Evolutionary conservation across 176 grass and related monocot species (phyloP).

Genomic region (Pontederia paniculata): DNA sequence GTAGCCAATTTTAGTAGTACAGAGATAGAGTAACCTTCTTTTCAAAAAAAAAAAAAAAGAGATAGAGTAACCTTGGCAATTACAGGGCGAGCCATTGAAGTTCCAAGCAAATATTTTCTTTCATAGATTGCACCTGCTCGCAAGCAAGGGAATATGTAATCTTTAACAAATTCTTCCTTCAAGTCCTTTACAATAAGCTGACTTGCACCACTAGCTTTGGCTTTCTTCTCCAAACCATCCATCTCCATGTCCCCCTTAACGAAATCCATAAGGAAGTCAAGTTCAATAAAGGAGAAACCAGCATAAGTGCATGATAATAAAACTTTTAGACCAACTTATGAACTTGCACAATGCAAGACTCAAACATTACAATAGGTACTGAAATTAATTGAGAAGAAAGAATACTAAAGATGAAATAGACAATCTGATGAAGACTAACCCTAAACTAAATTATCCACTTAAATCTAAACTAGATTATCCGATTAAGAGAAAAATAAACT

Average conservation of each 20-base stretch:
- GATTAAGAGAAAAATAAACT: too few relatives aligned
- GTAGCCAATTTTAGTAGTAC: too few relatives aligned
- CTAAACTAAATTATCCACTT: too few relatives aligned
- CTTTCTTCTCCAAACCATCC: conserved; percentile 90
- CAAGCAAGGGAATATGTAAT: conserved; percentile 87
- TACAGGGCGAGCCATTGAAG: conserved; percentile 94
- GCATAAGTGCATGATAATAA: neutral
- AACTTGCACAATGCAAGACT: too few relatives aligned
- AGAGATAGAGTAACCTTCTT: conserved; percentile 44
- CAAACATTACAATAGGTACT: too few relatives aligned
- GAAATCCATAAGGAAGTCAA: conserved; percentile 4
- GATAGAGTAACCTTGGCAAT: conserved; percentile 64
- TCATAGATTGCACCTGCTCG: conserved; percentile 93
- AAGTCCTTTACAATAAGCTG: conserved; percentile 95
- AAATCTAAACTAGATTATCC: too few relatives aligned
- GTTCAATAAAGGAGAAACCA: conserved; percentile 7
- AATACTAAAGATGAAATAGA: too few relatives aligned
- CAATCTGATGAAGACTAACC: too few relatives aligned
- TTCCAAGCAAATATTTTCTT: conserved; percentile 95
- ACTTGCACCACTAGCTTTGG: conserved; percentile 86
- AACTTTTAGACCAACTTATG: too few relatives aligned
- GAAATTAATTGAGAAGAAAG: too few relatives aligned
- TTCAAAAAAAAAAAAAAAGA: too few relatives aligned
- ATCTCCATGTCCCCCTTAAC: conserved; percentile 69
- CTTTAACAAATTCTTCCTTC: conserved; percentile 85